Base-by-base conservation (phyloP, 1,284 basidiomycete species). In the Stereum hirsutum region DNA sequence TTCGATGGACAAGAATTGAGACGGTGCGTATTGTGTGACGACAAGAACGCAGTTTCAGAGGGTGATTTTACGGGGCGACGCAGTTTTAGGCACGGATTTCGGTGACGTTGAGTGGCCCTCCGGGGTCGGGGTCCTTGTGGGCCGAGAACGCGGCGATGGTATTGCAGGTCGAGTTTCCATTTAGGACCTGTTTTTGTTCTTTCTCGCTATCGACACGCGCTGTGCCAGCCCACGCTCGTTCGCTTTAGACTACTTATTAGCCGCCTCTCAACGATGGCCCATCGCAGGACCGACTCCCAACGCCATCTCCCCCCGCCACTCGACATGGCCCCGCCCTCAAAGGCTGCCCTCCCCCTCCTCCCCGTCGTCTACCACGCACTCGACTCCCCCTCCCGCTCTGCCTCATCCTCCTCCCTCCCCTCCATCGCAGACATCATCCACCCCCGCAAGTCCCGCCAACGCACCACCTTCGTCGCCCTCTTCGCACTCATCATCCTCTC, bases 401-500 rank as follows among this genome's bases (percentile, higher is more conserved):
- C 45, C 11, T 20, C 42, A 4, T 20, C 45, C n/a, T 39, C 28
- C 6, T 37, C 41, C 1, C 26, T 42, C 24, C 2, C 34, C 23
- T 20, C 43, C 30, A 27, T 52, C 41, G 24, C 44, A 21, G 45
- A 49, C 11, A 15, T 49, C 37, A 38, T 52, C 8, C 42, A 46
- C n/a, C 49, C 49, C 0, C 49, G 50, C 20, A 51, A 49, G 19
- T 19, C 41, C 19, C 49, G 50, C 15, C 44, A 46, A 4, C 46
- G 47, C 8, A 37, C 44, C 5, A 52, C 50, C 2, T 21, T 48
- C 43, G 31, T 52, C 28, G 48, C 45, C n/a, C 43, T 52, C 11
- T 11, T 51, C 11, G 43, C 43, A 27, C 50, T 52, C 32, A 20
- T 49, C 26, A 11, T 30, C 2, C 7, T 52, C 41, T 43, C 50